Percentiles rank a stretch among this genome's conserved stretches.
Evolutionary conservation across 192 early-diverging fungal genomes (phyloP).

Genomic region (Phycomyces nitens): DNA sequence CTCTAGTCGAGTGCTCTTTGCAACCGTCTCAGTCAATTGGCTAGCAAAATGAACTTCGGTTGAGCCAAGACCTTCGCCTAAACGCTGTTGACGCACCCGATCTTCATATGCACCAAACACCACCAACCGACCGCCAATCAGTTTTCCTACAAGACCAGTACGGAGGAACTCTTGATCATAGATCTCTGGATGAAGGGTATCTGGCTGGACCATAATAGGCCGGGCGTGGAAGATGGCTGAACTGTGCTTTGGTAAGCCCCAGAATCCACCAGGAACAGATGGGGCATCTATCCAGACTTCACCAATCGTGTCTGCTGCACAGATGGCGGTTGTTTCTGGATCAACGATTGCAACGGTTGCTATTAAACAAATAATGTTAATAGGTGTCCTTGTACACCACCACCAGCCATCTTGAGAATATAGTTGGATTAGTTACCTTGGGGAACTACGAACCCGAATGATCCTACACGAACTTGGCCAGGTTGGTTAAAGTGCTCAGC

Average conservation of each 20-base stretch:
- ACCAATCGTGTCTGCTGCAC: constrained; percentile 69
- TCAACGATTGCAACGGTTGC: constrained; percentile 77
- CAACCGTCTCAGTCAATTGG: constrained; percentile 36
- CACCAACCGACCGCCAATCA: constrained; percentile 67
- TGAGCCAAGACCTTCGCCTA: constrained; percentile 24
- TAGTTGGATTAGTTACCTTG: too few relatives aligned
- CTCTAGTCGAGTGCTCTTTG: constrained; percentile 26
- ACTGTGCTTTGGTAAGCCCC: constrained; percentile 70
- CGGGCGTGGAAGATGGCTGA: constrained; percentile 70
- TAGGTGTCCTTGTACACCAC: too few relatives aligned
- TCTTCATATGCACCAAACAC: constrained; percentile 79
- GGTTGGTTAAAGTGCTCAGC: constrained; percentile 28
- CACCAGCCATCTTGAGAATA: too few relatives aligned
- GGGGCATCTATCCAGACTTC: constrained; percentile 85
- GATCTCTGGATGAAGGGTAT: constrained; percentile 46
- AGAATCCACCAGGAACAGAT: constrained; percentile 71
- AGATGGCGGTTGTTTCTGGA: constrained; percentile 73
- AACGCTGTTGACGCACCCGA: constrained; percentile 56
- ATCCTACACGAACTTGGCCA: constrained; percentile 37
- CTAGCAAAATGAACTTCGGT: constrained; percentile 37
- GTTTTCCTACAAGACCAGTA: constrained; percentile 70
- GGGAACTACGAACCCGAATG: constrained; percentile 60
- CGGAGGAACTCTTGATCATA: constrained; percentile 69
- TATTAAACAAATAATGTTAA: constrained; percentile 5
- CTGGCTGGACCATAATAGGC: constrained; percentile 50